Evolutionary conservation across 2,329 filamentous ascomycete genomes (phyloP), one percentile per base, ranked within the genome.

Genomic region (Fusarium heterosporum): DNA sequence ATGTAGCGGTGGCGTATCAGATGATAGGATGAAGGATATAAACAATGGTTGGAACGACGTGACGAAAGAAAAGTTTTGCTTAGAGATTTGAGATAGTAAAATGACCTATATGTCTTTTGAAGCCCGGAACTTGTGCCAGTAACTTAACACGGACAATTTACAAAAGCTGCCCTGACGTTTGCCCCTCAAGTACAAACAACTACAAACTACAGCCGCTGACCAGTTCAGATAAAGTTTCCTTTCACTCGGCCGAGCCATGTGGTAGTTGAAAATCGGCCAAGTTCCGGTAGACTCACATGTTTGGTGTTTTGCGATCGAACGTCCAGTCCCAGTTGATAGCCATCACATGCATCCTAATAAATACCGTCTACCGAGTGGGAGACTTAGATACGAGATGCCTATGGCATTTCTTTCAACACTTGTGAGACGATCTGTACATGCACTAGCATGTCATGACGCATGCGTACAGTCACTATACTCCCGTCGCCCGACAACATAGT

Each of bases 1-100:
- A 91, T 93, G 89, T 92, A 72, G 55, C 55, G 36, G n/a, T 25
- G 40, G 17, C n/a, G 16, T n/a, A 19, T n/a, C 8, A 17, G 14
- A 41, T 17, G 22, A 10, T 7, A 25, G 17, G 30, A 48, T 38
- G 46, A 40, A 36, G 16, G n/a, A 10, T 16, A 36, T 36, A 36
- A 36, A 17, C 16, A 11, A 28, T 22, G 17, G 46, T 40, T 52
- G 51, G 45, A 45, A 59, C 7, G 56, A 68, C 40, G 56, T n/a
- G 47, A 62, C 12, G 65, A 66, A 56, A 46, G 38, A 62, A 68
- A 68, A 62, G 45, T 55, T 66, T 58, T 57, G 55, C 17, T 58
- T 69, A 52, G 22, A 17, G n/a, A 42, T 28, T 68, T 28, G 25
- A 28, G 32, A 34, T 13, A 26, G 5, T 40, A 17, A 17, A 29